Conservation (phyloP, 192 early-diverging fungal species). For the Tieghemiomyces parasiticus region DNA sequence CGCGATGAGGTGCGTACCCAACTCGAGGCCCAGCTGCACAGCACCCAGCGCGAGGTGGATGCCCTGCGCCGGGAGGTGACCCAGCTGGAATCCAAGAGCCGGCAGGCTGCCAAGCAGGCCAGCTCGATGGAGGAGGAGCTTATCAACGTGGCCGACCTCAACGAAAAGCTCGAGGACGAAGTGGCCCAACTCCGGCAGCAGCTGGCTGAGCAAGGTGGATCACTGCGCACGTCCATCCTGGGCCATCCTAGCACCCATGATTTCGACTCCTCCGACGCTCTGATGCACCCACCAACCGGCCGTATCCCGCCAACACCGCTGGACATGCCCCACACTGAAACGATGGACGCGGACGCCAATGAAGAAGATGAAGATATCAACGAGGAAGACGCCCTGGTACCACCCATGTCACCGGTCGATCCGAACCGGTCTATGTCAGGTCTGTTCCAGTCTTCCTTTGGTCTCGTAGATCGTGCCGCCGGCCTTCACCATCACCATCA, state of each 20-base stretch:
- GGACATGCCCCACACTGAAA: too few relatives aligned
- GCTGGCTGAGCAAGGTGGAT: not conserved
- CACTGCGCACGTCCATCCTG: not conserved
- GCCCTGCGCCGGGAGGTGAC: not conserved
- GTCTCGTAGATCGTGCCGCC: not conserved
- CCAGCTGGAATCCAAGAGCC: not conserved
- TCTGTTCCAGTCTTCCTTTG: not conserved
- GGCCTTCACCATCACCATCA: not conserved
- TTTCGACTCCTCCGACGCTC: not conserved
- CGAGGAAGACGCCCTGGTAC: not conserved
- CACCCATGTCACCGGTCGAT: not conserved
- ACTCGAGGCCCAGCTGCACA: too few relatives aligned
- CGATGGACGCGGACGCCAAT: not conserved
- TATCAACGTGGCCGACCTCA: constrained; percentile 13
- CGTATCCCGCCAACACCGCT: too few relatives aligned
- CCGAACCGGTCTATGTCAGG: not conserved
- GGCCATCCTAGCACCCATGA: not conserved
- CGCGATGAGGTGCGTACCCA: too few relatives aligned
- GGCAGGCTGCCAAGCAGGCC: constrained; percentile 2
- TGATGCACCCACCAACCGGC: too few relatives aligned
- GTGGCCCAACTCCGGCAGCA: constrained; percentile 9
- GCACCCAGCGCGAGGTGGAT: not conserved
- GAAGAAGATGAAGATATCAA: constrained; percentile 10
- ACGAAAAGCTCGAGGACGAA: constrained; percentile 17
- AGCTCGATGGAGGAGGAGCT: constrained; percentile 11